Conservation (phyloP, 2,329 filamentous ascomycete species). For the Aspergillus fructus region DNA sequence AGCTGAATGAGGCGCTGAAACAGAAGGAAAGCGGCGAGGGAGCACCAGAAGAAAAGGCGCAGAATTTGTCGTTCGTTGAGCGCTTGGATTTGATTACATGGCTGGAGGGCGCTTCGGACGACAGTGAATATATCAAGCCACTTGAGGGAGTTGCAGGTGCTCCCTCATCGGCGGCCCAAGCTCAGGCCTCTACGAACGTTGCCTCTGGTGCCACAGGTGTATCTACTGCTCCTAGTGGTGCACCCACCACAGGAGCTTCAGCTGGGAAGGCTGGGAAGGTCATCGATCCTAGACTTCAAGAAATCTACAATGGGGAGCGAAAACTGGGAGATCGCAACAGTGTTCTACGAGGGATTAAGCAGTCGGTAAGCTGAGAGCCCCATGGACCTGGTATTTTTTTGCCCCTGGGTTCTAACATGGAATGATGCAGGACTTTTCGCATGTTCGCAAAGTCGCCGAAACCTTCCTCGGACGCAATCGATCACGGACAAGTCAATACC, state of each 20-base stretch:
- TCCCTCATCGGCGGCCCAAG: constrained; percentile 40
- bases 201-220: constrained; percentile 47
- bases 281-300: constrained; percentile 77
- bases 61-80: constrained; percentile 89
- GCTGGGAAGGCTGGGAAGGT: constrained; percentile 59
- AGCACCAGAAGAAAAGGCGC: constrained; percentile 60
- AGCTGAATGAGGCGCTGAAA: constrained; percentile 73
- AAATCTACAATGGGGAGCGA: constrained; percentile 89
- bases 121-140: constrained; percentile 90
- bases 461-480: constrained; percentile 66
- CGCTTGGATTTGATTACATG: constrained; percentile 88
- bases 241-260: constrained; percentile 25
- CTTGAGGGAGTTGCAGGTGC: constrained; percentile 60
- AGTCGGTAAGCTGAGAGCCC: constrained; percentile 61
- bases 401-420: not conserved
- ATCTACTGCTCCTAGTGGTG: constrained; percentile 38
- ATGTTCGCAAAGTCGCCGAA: constrained; percentile 81
- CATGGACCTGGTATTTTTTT: not conserved
- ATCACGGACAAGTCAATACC: constrained; percentile 37
- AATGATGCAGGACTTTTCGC: constrained; percentile 76
- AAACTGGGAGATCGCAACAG: constrained; percentile 92
- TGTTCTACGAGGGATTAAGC: constrained; percentile 80
- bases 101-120: constrained; percentile 84
- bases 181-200: constrained; percentile 49
- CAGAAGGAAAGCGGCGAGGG: constrained; percentile 33